Evolutionary conservation across 2,329 filamentous ascomycete genomes (phyloP).

Genomic region (Trichoderma arundinaceum): DNA sequence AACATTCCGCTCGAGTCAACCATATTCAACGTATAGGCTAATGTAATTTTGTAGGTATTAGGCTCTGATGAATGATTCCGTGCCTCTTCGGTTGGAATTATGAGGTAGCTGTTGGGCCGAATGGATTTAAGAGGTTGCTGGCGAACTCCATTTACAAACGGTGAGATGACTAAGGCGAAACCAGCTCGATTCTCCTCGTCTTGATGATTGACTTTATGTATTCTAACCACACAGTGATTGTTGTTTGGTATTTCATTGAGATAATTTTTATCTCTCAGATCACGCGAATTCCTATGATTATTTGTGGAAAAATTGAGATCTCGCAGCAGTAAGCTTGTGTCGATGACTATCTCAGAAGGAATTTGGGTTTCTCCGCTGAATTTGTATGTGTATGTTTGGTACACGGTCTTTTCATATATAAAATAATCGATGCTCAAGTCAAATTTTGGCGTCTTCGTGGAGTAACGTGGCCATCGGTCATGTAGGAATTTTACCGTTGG

Average conservation of each 20-base stretch:
- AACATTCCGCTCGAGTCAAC: background rate
- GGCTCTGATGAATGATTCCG: background rate
- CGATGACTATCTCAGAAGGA: background rate
- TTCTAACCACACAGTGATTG: background rate
- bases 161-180: background rate
- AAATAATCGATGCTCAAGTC: background rate
- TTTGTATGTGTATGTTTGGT: background rate
- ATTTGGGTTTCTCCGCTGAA: background rate
- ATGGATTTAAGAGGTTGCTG: background rate
- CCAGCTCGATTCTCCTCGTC: background rate
- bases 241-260: background rate
- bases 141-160: background rate
- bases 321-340: background rate
- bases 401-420: background rate
- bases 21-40: background rate
- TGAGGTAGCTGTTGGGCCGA: too few species aligned
- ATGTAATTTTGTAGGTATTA: background rate
- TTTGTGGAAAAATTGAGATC: background rate
- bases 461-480: slow-evolving; percentile 2
- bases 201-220: background rate
- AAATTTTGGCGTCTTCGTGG: background rate
- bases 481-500: background rate
- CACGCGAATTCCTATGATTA: background rate
- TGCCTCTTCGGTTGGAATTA: background rate
- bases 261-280: background rate